Evolutionary conservation across 2,329 filamentous ascomycete genomes (phyloP), one percentile per base, ranked within the genome.

Genomic region (Botryotinia calthae): DNA sequence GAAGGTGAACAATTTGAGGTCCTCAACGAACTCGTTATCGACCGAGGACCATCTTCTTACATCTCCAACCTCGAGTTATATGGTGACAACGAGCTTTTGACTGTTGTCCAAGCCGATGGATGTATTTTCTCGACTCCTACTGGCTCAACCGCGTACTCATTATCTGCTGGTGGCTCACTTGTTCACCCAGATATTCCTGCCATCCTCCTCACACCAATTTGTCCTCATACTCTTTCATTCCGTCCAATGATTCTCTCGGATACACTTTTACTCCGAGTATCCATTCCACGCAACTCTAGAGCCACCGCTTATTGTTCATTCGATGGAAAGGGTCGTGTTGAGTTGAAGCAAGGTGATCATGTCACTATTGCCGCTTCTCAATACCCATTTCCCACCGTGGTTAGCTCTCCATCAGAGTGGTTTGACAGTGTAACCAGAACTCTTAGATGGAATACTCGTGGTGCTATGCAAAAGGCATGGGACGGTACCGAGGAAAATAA

Each of bases 61-160:
- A 95, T 99, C 73, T 98, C 95, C 61, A 97, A 97, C 83, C 87
- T 99, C 56, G 96, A 99, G 84, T 87, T 99, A 18, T 98, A 97
- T 81, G 96, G 95, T 75, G 96, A 99, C 81, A 93, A 97, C 80
- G 94, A 97, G 82, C 90, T 98, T 61, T 87, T 99, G 78, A 99
- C 96, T 25, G 93, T 98, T 69, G 93, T 99, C 65, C 95, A 97
- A 83, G 96, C 96, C 48, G 96, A 99, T 79, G 96, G 96, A 72
- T 97, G 95, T 84, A 99, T 99, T 80, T 97, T 99, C 82, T 97
- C 93, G 63, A 99, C 96, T 0, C 96, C 96, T 1, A 99, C 96
- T 44, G 96, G 92, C 73, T 94, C 92, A 73, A 99, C 96, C 5
- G 96, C 96, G 44, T 99, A 99, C 82, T 98, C 95, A 2, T 90